A percentile compares a stretch with the other conserved stretches of the same genome.
phyloP scores from a whole-genome alignment of 2,329 filamentous ascomycete species.

The Cladobotryum mycophilum region DNA sequence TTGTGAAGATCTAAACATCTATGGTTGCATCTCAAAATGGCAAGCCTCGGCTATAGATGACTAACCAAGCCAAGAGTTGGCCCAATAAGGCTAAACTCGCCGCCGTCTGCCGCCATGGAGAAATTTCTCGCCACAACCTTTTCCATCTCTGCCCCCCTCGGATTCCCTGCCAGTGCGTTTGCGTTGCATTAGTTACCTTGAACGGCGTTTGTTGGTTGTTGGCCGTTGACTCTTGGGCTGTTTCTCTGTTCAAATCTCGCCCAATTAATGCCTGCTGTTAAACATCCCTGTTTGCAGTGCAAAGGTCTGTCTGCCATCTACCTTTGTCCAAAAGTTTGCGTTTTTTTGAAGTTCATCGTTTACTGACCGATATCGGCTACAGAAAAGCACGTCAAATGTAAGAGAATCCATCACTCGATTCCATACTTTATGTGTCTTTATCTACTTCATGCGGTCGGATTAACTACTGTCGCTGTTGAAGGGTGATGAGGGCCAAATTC shows the following conservation, averaged over 20 bases:
- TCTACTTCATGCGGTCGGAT: no score
- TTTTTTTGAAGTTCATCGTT: no score
- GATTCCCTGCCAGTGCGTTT: neutral
- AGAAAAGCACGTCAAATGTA: constrained; percentile 33
- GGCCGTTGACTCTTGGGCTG: neutral
- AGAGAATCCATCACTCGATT: constrained; percentile 5
- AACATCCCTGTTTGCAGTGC: constrained; percentile 29
- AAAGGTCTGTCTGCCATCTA: constrained; percentile 26
- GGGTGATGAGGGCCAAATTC: no score
- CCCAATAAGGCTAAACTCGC: neutral
- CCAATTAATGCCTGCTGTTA: constrained; percentile 25
- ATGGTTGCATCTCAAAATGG: neutral
- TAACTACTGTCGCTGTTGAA: no score
- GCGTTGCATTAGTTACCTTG: neutral
- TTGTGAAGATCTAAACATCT: no score
- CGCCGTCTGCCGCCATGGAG: neutral
- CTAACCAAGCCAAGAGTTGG: neutral
- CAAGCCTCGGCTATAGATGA: neutral
- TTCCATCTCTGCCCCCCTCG: no score
- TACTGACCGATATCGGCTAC: neutral
- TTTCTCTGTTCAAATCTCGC: neutral
- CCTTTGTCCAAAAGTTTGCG: no score
- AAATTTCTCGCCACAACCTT: no score
- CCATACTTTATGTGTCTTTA: no score
- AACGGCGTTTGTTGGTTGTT: neutral